Base-by-base conservation (phyloP, 495 filamentous ascomycete species). In the Penicillium angulare region DNA sequence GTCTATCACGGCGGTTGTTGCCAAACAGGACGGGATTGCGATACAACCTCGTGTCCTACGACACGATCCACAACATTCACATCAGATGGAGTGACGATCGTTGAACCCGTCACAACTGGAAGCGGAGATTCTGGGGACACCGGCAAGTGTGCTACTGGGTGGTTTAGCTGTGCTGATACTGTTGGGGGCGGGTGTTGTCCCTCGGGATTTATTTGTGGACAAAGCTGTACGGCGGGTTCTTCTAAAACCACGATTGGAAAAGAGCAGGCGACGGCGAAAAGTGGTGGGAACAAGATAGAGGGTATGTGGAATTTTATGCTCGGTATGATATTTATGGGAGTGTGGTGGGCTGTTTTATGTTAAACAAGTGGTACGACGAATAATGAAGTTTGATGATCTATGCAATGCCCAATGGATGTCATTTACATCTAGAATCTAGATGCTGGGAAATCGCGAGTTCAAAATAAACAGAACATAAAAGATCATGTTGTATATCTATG, bases 11-110 rank as follows among this genome's bases (percentile, higher is more conserved):
- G 83, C 38, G 88, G 88, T 3, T 93, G 89, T 68, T 93, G 89
- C 67, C 86, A 84, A 20, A 88, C 88, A 5, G 91, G 89, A 1
- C 81, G 91, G 23, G 76, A 95, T 67, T 97, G 92, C 67, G 83
- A 85, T 63, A 68, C 82, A 61, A 78, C 91, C 51, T 63, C 84
- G 61, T 83, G 91, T 77, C 86, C 88, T 0, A 65, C 79, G 0
- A 67, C 71, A 0, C 49, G 73, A 0, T 75, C 73, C 38, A 85
- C 86, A 7, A 87, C 86, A 2, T 66, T 90, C 16, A 78, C 69
- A n/a, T 74, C 73, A 1, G 65, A 80, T 47, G 86, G 84, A 0
- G 73, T 80, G 8, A 93, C 89, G 0, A 74, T 95, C 45, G 84
- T 84, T 0, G 84, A 83, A 7, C 83, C 88, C 0, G 71, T 69